These are phyloP conservation scores for Chlorella variabilis DNA, from an alignment of 163 green algal species.

Conservation along the genomic window DNA sequence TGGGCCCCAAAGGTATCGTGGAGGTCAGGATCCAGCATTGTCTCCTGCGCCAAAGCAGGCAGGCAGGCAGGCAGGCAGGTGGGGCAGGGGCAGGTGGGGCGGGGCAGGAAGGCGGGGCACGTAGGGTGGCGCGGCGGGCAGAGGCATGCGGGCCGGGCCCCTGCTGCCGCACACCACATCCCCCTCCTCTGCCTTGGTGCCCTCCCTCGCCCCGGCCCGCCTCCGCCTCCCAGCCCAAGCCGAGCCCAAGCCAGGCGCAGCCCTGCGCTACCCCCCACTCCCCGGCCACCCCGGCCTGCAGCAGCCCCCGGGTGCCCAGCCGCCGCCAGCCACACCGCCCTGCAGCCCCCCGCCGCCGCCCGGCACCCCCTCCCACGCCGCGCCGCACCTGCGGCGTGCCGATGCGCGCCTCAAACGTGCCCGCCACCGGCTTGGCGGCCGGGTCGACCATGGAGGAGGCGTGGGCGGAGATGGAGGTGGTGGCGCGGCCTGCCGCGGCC, in stretches of 20 bases:
- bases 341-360: neutral
- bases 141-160: too few relatives aligned
- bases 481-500: neutral
- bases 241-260: too few relatives aligned
- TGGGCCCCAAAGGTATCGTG: slow-evolving; percentile 57
- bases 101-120: too few relatives aligned
- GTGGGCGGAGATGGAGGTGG: neutral
- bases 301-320: too few relatives aligned
- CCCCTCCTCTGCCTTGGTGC: too few relatives aligned
- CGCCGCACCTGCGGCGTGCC: slow-evolving; percentile 1
- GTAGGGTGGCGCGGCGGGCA: too few relatives aligned
- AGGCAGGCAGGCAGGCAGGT: neutral
- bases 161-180: too few relatives aligned
- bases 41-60: slow-evolving; percentile 7
- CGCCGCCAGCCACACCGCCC: neutral
- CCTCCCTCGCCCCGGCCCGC: too few relatives aligned
- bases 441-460: slow-evolving; percentile 29
- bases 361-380: too few relatives aligned
- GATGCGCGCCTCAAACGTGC: neutral
- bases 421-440: neutral
- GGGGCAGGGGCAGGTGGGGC: too few relatives aligned
- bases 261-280: neutral
- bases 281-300: neutral
- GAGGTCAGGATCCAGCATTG: slow-evolving; percentile 44
- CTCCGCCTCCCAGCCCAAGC: too few relatives aligned